Evolutionary conservation across 2,329 filamentous ascomycete genomes (phyloP).

Genomic region (Trichoderma citrinoviride): DNA sequence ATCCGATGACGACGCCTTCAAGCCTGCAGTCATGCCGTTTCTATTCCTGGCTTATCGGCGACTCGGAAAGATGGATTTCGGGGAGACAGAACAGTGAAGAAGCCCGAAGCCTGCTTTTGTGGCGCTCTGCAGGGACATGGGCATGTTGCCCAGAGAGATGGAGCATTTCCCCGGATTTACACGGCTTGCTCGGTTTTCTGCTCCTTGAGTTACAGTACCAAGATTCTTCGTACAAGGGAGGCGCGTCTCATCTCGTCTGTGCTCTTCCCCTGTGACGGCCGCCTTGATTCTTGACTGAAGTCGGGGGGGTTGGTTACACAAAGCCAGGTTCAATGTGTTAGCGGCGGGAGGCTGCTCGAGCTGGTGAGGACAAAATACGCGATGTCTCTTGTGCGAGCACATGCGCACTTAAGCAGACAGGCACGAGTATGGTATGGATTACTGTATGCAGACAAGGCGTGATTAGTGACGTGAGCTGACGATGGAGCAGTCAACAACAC

Average conservation of each 20-base stretch:
- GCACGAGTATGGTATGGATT: too few relatives aligned
- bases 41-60: not conserved
- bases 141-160: not conserved
- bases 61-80: not conserved
- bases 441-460: too few relatives aligned
- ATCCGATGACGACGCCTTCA: not conserved
- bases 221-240: not conserved
- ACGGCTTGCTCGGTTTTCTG: not conserved
- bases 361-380: not conserved
- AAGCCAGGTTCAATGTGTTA: not conserved
- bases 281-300: constrained; percentile 7
- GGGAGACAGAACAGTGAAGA: not conserved
- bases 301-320: not conserved
- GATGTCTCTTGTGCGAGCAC: not conserved
- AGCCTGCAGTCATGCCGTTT: too few relatives aligned
- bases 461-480: too few relatives aligned
- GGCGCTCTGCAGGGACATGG: not conserved
- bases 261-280: not conserved
- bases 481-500: too few relatives aligned
- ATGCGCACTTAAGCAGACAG: not conserved
- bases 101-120: constrained; percentile 3
- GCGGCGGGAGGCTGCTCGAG: constrained; percentile 18
- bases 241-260: not conserved
- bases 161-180: constrained; percentile 12
- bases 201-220: not conserved